Conservation (phyloP, 257 asterid species). For the Paulownia fortunei region DNA sequence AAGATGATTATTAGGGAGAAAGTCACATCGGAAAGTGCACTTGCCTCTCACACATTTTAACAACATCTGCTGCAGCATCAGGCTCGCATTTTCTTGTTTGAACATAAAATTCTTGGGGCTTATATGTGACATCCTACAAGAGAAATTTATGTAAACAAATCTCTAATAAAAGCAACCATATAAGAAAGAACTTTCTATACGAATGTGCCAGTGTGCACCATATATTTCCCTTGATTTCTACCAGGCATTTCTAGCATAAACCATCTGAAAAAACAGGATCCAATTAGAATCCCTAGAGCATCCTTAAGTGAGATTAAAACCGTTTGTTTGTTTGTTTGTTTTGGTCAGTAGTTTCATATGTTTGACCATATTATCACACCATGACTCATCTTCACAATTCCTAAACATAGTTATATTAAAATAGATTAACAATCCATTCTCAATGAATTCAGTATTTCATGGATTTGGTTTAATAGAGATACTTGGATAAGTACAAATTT, state of each 20-base stretch:
- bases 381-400: not conserved
- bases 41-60: conserved; percentile 87
- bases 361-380: no score
- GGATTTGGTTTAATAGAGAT: no score
- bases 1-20: conserved; percentile 7
- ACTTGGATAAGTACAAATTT: no score
- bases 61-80: conserved; percentile 82
- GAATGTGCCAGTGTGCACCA: not conserved
- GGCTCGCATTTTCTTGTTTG: conserved; percentile 85
- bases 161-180: not conserved
- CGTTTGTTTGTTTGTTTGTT: no score
- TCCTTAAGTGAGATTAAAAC: not conserved
- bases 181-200: not conserved
- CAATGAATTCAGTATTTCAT: not conserved
- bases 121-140: conserved; percentile 86
- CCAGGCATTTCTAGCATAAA: not conserved
- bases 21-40: conserved; percentile 33
- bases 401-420: not conserved
- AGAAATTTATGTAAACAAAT: not conserved
- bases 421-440: not conserved
- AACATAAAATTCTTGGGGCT: conserved; percentile 84
- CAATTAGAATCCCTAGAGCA: not conserved
- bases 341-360: no score
- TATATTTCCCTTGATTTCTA: not conserved
- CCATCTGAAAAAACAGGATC: not conserved